Base-by-base conservation (phyloP, 2,329 filamentous ascomycete species). In the Bipolaris sorokiniana region DNA sequence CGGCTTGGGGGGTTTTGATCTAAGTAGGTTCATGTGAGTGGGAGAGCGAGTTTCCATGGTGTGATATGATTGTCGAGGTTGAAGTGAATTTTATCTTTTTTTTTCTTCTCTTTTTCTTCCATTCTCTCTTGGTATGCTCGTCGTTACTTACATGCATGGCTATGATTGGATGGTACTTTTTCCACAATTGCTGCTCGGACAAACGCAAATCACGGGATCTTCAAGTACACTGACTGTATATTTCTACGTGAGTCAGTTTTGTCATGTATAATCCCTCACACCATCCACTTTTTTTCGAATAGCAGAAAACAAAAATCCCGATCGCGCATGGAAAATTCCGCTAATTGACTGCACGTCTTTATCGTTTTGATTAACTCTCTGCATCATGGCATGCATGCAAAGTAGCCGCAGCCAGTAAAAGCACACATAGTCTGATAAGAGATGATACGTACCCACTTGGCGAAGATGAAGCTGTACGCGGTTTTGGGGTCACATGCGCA, bases 1-100 rank as follows among this genome's bases (percentile, higher is more conserved):
- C 88, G 28, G 86, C 86, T 72, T 91, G 88, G 3, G 88, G 81
- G 69, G 90, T 88, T 66, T 91, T 78, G 69, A 92, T 85, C 83
- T 90, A 58, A n/a, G 52, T 26, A 26, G 1, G 46, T 10, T 15
- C 15, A 3, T 44, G 40, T n/a, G 15, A 3, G 11, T 16, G 20
- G 18, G 13, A 20, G 33, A 16, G 47, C 3, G 33, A n/a, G 31
- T 31, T 26, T 18, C 10, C 4, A 23, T 16, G 5, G 34, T 5
- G 2, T 36, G 13, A 7, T 1, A 2, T 15, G 6, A n/a, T 0
- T 36, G n/a, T 36, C 13, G 28, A 31, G 10, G 28, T 31, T 31
- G 28, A 11, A 13, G 28, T 31, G 10, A 9, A 31, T 11, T 31
- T 13, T 11, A 10, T 28, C 3, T 13, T 7, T 31, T 31, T 9